Evolutionary conservation across 2,329 filamentous ascomycete genomes (phyloP), one percentile per base, ranked within the genome.

Genomic region (Teratosphaeria viscida): DNA sequence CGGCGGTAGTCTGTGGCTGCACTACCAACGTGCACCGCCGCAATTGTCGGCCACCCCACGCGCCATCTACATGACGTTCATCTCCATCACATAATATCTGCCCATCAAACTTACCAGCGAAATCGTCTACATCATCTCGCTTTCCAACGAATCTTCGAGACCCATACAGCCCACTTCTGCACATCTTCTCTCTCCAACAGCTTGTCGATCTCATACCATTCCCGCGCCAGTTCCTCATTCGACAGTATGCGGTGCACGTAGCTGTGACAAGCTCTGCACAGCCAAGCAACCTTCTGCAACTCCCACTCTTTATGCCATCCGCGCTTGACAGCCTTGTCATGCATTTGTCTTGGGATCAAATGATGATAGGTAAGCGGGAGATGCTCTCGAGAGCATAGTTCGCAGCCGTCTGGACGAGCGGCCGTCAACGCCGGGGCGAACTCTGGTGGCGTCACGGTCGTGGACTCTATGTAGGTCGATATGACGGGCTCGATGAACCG

Each of bases 301-400:
- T 85, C 82, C 72, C 89, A 88, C 63, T 85, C 83, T 3, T 81
- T 81, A 76, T 92, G 88, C 90, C 90, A 95, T 1, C 87, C 87
- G 52, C 89, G 79, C 77, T 88, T 90, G 47, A 90, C 71, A 3
- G 83, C 89, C 70, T 90, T 90, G 7, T 82, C 85, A 73, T 95
- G 90, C 61, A 90, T 85, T 52, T 82, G 81, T 49, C 84, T 82
- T n/a, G 90, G 90, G 58, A 95, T 91, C 52, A 95, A 77, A 75
- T 95, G 90, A 70, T 95, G 90, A 71, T 94, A 95, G 0, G 87
- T 89, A 62, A 94, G 74, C 8, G 84, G 83, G 26, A 94, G 83
- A 83, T 88, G 90, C 62, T 84, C 82, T 0, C 90, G 79, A 1
- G 78, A 82, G 71, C 90, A 95, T 27, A 95, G 81, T 75, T 95